A percentile compares a stretch with the other conserved stretches of the same genome.
Conservation (phyloP, 306 rosid genomes). For the Pachyrhizus erosus region DNA sequence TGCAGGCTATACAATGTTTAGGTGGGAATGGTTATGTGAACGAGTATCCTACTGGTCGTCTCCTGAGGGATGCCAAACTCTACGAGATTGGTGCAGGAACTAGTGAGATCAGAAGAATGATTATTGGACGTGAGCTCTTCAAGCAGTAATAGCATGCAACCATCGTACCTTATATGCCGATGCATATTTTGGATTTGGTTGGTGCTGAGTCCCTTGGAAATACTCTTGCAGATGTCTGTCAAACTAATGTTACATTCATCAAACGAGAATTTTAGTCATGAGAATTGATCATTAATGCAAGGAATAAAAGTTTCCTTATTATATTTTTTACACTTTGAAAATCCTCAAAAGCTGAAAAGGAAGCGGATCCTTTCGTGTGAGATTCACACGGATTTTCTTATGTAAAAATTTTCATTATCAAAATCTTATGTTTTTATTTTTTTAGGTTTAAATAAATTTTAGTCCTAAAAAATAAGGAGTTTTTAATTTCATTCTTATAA, state of each 20-base stretch:
- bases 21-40: slow-evolving; percentile 98
- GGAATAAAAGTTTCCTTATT: neutral
- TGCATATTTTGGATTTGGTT: slow-evolving; percentile 12
- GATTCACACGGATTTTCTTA: no score
- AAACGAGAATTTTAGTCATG: slow-evolving; percentile 29
- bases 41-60: slow-evolving; percentile 85
- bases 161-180: neutral
- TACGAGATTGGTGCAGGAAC: slow-evolving; percentile 95
- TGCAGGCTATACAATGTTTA: slow-evolving; percentile 89
- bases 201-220: slow-evolving; percentile 13
- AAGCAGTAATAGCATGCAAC: slow-evolving; percentile 62
- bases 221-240: slow-evolving; percentile 11
- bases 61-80: slow-evolving; percentile 87
- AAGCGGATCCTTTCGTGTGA: no score
- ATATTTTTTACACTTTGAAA: slow-evolving; percentile 1
- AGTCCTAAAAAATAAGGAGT: no score
- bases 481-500: no score
- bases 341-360: no score
- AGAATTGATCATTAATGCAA: slow-evolving; percentile 20
- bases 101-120: slow-evolving; percentile 92
- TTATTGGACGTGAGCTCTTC: slow-evolving; percentile 88
- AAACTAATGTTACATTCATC: slow-evolving; percentile 35
- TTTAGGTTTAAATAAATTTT: no score
- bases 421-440: no score
- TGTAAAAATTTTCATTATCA: no score